Conservation (phyloP, 441 rosid genomes). For the Erodium trifolium region DNA sequence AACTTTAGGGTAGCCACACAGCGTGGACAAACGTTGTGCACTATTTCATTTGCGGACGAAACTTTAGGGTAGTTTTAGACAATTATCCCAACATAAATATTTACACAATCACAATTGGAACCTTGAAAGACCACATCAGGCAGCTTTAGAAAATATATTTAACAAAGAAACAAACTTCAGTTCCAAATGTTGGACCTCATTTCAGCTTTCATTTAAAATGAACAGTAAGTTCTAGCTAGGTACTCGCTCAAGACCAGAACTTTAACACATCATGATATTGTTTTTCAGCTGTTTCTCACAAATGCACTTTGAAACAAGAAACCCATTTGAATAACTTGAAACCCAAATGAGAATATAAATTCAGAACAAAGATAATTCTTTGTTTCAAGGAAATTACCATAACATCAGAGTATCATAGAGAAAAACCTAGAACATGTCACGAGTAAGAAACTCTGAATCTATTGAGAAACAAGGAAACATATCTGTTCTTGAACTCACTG, state of each 20-base stretch:
- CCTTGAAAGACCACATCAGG: neutral
- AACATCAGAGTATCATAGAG: neutral
- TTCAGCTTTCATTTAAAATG: neutral
- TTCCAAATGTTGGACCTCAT: neutral
- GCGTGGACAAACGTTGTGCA: no score
- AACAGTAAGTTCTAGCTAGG: neutral
- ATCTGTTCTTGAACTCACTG: conserved; percentile 21
- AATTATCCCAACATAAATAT: no score
- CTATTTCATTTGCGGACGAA: no score
- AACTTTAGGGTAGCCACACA: no score
- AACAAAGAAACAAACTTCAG: neutral
- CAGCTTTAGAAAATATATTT: no score
- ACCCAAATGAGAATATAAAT: neutral
- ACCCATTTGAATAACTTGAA: neutral
- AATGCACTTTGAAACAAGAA: conserved; percentile 1
- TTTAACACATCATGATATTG: neutral
- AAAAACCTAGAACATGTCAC: neutral
- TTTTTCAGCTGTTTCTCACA: neutral
- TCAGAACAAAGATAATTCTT: neutral
- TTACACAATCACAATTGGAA: neutral
- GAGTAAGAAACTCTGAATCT: neutral
- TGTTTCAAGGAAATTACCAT: neutral
- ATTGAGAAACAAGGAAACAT: neutral
- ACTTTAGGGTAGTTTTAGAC: no score
- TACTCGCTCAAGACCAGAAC: neutral